phyloP scores from a whole-genome alignment of 192 early-diverging fungal species.

The Phycomyces nitens region DNA sequence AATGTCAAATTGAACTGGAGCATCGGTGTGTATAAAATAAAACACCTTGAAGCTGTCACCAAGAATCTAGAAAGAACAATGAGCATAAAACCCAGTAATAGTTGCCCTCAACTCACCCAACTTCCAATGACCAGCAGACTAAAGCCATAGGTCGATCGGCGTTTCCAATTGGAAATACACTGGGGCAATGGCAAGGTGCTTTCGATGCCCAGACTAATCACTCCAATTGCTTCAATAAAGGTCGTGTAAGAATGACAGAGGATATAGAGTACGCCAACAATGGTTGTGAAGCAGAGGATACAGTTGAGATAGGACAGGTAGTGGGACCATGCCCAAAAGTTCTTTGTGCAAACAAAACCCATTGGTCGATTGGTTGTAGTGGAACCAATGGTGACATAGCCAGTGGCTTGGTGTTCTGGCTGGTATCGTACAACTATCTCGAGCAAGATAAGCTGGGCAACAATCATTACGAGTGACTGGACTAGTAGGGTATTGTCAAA shows the following conservation, averaged over 20 bases:
- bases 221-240: slow-evolving; percentile 38
- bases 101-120: too few relatives aligned
- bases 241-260: slow-evolving; percentile 14
- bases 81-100: too few relatives aligned
- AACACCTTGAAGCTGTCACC: slow-evolving; percentile 57
- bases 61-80: slow-evolving; percentile 51
- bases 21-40: slow-evolving; percentile 47
- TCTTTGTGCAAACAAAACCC: neutral
- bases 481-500: slow-evolving; percentile 48
- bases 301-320: slow-evolving; percentile 38
- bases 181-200: slow-evolving; percentile 56
- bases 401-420: slow-evolving; percentile 10
- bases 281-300: slow-evolving; percentile 19
- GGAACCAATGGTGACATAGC: neutral
- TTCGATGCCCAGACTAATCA: slow-evolving; percentile 48
- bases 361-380: neutral
- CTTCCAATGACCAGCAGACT: slow-evolving; percentile 29
- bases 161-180: slow-evolving; percentile 42
- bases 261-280: slow-evolving; percentile 23
- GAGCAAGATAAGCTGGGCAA: slow-evolving; percentile 48
- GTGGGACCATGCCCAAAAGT: slow-evolving; percentile 41
- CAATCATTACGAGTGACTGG: slow-evolving; percentile 57
- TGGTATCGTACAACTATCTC: slow-evolving; percentile 44
- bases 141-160: slow-evolving; percentile 48
- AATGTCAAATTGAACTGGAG: slow-evolving; percentile 51